Percentiles rank a stretch among this genome's conserved stretches.
These are phyloP conservation scores for Cryphonectria carpinicola DNA, from an alignment of 2,329 filamentous ascomycete genomes.

Conservation along the genomic window DNA sequence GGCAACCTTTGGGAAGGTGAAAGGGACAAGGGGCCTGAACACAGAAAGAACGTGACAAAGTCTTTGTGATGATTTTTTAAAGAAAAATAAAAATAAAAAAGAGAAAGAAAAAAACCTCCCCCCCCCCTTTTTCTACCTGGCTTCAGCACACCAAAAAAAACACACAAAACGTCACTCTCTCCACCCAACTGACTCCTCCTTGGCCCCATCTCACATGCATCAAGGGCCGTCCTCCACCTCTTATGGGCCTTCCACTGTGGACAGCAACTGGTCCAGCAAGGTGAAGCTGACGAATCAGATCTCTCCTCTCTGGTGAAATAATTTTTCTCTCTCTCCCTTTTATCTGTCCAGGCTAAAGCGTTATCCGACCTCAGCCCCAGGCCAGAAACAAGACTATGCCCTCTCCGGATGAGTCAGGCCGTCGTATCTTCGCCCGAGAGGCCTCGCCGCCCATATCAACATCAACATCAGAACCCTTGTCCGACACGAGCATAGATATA, in stretches of 20 bases:
- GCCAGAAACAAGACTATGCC: conserved; percentile 20
- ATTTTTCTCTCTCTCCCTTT: neutral
- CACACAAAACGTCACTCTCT: neutral
- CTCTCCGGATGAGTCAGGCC: conserved; percentile 25
- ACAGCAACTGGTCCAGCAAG: neutral
- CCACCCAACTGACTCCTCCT: neutral
- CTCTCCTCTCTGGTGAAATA: neutral
- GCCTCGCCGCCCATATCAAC: neutral
- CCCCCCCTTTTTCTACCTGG: too few species aligned
- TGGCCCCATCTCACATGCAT: conserved; percentile 2
- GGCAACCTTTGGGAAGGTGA: neutral
- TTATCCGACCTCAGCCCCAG: neutral
- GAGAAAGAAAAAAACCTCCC: neutral
- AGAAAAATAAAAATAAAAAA: neutral
- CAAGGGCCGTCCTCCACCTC: conserved; percentile 2
- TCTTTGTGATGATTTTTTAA: neutral
- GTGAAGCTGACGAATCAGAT: neutral
- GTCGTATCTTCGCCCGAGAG: neutral
- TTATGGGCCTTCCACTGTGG: neutral
- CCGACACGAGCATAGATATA: conserved; percentile 17
- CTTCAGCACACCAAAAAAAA: neutral
- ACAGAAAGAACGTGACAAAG: neutral
- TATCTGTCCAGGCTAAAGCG: neutral
- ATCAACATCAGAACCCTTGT: neutral
- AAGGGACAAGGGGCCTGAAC: too few species aligned